Conservation (phyloP, 192 early-diverging fungal genomes). For the Piromyces finnis region DNA sequence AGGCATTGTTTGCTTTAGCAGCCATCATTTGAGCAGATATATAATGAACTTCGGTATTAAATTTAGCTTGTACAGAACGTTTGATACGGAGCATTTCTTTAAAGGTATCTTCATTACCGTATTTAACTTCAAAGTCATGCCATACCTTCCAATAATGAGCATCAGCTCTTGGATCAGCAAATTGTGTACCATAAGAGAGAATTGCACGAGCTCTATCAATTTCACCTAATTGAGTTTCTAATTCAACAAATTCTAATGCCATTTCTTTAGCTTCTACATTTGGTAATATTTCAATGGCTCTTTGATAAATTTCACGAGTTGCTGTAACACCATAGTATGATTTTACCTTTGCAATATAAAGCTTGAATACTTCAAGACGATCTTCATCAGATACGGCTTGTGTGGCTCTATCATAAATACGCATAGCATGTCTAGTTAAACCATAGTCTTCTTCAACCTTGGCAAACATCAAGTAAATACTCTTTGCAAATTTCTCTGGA, state of each 20-base stretch:
- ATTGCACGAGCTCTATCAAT: constrained; percentile 85
- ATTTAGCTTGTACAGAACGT: constrained; percentile 68
- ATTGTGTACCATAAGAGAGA: constrained; percentile 67
- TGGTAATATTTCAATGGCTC: constrained; percentile 71
- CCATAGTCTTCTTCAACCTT: constrained; percentile 85
- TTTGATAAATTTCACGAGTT: constrained; percentile 79
- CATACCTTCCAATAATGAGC: constrained; percentile 52
- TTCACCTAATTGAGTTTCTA: constrained; percentile 83
- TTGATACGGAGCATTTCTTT: constrained; percentile 94
- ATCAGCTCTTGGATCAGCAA: constrained; percentile 61
- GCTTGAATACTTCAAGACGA: constrained; percentile 61
- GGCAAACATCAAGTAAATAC: constrained; percentile 78
- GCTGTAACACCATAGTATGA: constrained; percentile 71
- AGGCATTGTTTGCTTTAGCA: constrained; percentile 4
- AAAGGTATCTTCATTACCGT: constrained; percentile 96
- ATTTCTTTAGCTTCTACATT: constrained; percentile 63
- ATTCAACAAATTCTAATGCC: constrained; percentile 60
- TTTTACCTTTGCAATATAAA: constrained; percentile 78
- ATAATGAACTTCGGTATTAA: constrained; percentile 54
- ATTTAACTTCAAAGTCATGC: constrained; percentile 93
- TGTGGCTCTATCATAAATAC: constrained; percentile 84
- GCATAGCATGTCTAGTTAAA: constrained; percentile 74
- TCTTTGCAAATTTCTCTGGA: constrained; percentile 68
- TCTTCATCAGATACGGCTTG: constrained; percentile 55
- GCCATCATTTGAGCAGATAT: constrained; percentile 37